Percentiles rank a stretch among this genome's conserved stretches.
Conservation (phyloP, 192 early-diverging fungal genomes). For the Mortierella hygrophila region DNA sequence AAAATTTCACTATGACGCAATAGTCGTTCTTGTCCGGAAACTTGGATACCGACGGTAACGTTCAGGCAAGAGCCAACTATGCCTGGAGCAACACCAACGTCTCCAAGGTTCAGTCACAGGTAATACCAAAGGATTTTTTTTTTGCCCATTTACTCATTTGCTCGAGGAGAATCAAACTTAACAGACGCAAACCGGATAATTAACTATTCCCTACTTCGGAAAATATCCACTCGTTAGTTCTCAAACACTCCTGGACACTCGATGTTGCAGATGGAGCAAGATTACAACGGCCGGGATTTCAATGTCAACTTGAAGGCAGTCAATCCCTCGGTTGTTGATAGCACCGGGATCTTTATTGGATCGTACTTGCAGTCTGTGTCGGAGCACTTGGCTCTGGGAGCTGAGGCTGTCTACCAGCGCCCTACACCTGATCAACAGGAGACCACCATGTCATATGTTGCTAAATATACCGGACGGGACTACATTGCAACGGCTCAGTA, state of each 20-base stretch:
- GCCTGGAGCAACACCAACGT: slow-evolving; percentile 79
- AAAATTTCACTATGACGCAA: background rate
- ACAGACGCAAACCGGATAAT: background rate
- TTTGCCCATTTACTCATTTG: background rate
- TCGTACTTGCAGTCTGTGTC: slow-evolving; percentile 95
- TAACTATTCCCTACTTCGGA: background rate
- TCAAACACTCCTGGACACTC: slow-evolving; percentile 83
- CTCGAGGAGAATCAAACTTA: background rate
- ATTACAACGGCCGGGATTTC: slow-evolving; percentile 92
- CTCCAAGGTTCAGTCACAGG: slow-evolving; percentile 74
- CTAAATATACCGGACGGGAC: slow-evolving; percentile 77
- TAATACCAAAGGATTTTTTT: slow-evolving; percentile 4
- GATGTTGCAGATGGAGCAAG: slow-evolving; percentile 94
- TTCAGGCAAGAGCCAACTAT: slow-evolving; percentile 87
- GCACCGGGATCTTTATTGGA: slow-evolving; percentile 90
- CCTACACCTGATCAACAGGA: slow-evolving; percentile 88
- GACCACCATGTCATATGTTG: slow-evolving; percentile 77
- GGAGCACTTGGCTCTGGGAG: slow-evolving; percentile 83
- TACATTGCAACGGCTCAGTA: slow-evolving; percentile 77
- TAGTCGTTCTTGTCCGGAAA: slow-evolving; percentile 93
- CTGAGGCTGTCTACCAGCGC: slow-evolving; percentile 88
- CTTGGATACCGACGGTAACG: slow-evolving; percentile 91
- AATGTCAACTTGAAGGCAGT: slow-evolving; percentile 93
- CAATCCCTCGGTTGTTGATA: slow-evolving; percentile 93
- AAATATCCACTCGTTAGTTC: slow-evolving; percentile 54